phyloP scores from a whole-genome alignment of 805 yeast genomes.

The Ogataea minuta region DNA sequence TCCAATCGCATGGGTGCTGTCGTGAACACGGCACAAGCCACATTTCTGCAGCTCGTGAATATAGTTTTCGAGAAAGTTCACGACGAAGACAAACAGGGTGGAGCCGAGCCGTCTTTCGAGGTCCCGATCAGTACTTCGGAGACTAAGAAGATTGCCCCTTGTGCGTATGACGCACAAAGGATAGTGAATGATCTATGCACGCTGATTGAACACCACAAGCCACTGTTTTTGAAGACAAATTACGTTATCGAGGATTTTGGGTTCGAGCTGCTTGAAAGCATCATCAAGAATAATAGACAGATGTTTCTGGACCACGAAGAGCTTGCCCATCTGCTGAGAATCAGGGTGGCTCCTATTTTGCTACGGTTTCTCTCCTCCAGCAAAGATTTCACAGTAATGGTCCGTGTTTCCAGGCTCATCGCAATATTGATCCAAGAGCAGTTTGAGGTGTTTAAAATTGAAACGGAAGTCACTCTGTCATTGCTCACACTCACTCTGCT shows the following conservation, averaged over 20 bases:
- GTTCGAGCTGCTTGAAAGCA: conserved; percentile 79
- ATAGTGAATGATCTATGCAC: conserved; percentile 73
- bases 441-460: conserved; percentile 62
- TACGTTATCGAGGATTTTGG: conserved; percentile 63
- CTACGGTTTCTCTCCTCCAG: conserved; percentile 59
- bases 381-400: conserved; percentile 64
- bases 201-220: conserved; percentile 56
- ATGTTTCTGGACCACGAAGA: conserved; percentile 61
- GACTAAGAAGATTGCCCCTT: conserved; percentile 42
- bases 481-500: conserved; percentile 71
- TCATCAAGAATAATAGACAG: conserved; percentile 59
- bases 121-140: conserved; percentile 49
- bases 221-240: conserved; percentile 50
- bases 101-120: conserved; percentile 24
- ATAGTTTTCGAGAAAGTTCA: conserved; percentile 69
- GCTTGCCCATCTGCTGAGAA: conserved; percentile 62
- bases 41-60: conserved; percentile 80
- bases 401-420: conserved; percentile 73
- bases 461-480: conserved; percentile 78
- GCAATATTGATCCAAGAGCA: conserved; percentile 61
- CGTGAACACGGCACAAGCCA: conserved; percentile 87
- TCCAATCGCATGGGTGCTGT: conserved; percentile 74
- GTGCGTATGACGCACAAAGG: conserved; percentile 66
- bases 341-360: conserved; percentile 71
- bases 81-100: conserved; percentile 37